These are phyloP conservation scores for Eucalyptus coolabah DNA, from an alignment of 345 rosid species.

Conservation along the genomic window DNA sequence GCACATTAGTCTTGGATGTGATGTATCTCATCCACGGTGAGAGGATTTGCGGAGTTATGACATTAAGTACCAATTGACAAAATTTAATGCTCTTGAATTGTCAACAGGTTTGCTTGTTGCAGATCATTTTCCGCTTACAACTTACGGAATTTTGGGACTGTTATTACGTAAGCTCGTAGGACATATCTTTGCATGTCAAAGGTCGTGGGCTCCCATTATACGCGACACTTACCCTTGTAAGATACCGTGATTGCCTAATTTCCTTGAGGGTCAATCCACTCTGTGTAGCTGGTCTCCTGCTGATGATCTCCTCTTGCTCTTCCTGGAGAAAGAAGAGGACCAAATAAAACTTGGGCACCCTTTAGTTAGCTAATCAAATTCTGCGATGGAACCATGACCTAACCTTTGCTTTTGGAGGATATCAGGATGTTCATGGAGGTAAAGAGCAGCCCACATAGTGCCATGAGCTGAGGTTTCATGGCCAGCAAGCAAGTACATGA, in stretches of 20 bases:
- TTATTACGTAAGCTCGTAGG: background rate
- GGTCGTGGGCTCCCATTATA: background rate
- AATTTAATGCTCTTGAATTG: background rate
- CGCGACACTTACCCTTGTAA: background rate
- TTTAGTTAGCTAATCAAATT: background rate
- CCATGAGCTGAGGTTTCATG: conserved; percentile 14
- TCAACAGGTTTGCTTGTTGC: background rate
- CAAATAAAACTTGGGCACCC: no score
- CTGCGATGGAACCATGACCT: background rate
- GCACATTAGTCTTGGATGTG: background rate
- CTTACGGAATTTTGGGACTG: background rate
- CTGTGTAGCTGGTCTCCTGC: no score
- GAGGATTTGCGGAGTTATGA: background rate
- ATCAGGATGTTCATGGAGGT: conserved; percentile 4
- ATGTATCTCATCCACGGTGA: background rate
- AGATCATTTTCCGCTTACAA: background rate
- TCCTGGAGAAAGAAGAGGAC: no score
- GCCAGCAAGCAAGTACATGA: conserved; percentile 14
- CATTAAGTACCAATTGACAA: background rate
- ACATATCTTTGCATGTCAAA: background rate
- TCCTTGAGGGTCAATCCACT: background rate
- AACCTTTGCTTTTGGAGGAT: conserved; percentile 16
- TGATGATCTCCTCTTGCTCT: no score
- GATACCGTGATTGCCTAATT: conserved; percentile 4
- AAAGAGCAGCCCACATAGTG: conserved; percentile 7